These are phyloP conservation scores for Clavispora santaluciae DNA, from an alignment of 805 yeast genomes.

Conservation along the genomic window DNA sequence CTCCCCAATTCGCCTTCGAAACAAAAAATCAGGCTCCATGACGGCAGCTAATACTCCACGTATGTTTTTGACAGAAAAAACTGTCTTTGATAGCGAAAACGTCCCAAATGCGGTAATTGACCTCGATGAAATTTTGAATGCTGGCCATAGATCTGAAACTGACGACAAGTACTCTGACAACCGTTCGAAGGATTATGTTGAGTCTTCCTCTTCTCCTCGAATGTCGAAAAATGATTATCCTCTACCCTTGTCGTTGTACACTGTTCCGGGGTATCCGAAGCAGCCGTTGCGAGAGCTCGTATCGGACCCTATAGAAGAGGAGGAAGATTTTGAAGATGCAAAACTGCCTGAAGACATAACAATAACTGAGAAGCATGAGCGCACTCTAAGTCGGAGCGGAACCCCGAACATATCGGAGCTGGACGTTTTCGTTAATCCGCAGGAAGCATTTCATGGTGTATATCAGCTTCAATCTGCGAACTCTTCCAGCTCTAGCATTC, in stretches of 20 bases:
- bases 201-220: constrained; percentile 26
- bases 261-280: constrained; percentile 19
- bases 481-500: constrained; percentile 31
- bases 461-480: constrained; percentile 29
- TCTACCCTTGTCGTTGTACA: constrained; percentile 14
- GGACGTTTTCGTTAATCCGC: constrained; percentile 21
- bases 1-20: constrained; percentile 30
- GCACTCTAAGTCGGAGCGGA: not conserved
- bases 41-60: constrained; percentile 17
- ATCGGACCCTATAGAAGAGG: constrained; percentile 15
- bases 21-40: constrained; percentile 19
- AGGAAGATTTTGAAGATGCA: constrained; percentile 19
- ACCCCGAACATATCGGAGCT: not conserved
- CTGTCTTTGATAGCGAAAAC: constrained; percentile 21
- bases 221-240: not conserved
- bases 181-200: constrained; percentile 18
- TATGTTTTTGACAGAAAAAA: constrained; percentile 29
- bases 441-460: constrained; percentile 16
- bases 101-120: constrained; percentile 55
- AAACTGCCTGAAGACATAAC: constrained; percentile 1
- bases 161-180: constrained; percentile 2
- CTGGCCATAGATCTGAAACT: constrained; percentile 24
- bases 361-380: not conserved
- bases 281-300: constrained; percentile 28
- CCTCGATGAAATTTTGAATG: constrained; percentile 46